Conservation (phyloP, 202 grass and related monocot species). For the Panicum virgatum region DNA sequence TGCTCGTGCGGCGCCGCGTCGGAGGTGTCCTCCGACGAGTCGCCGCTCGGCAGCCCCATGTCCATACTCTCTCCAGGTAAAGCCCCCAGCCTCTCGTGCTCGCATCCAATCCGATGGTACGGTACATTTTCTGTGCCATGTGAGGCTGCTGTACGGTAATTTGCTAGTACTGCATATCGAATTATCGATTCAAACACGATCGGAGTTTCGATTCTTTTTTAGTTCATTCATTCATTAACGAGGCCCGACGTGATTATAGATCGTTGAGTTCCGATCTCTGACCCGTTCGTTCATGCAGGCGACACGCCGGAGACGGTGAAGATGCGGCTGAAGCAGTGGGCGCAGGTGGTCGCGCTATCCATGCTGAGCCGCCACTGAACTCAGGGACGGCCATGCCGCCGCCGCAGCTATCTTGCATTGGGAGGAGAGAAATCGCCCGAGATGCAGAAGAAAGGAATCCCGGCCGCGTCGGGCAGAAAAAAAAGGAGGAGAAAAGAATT, state of each 20-base stretch:
- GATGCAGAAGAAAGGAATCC: conserved; percentile 35
- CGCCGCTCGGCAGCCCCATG: conserved; percentile 64
- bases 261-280: not conserved
- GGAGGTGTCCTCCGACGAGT: conserved; percentile 62
- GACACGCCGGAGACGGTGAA: conserved; percentile 78
- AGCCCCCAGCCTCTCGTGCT: not conserved
- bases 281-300: conserved; percentile 33
- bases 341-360: conserved; percentile 79
- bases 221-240: no score
- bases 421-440: not conserved
- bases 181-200: not conserved
- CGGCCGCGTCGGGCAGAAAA: not conserved
- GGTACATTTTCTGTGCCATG: not conserved
- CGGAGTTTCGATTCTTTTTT: no score
- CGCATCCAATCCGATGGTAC: not conserved
- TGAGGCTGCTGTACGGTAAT: not conserved
- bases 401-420: not conserved
- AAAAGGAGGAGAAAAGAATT: conserved; percentile 22
- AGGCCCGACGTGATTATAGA: not conserved
- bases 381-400: not conserved
- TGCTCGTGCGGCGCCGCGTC: conserved; percentile 50
- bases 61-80: conserved; percentile 69
- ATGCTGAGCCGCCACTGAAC: conserved; percentile 45
- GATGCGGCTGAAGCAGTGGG: conserved; percentile 88
- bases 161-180: not conserved